Evolutionary conservation across 768 basidiomycete genomes (phyloP).

Genomic region (Lentinula sp.): DNA sequence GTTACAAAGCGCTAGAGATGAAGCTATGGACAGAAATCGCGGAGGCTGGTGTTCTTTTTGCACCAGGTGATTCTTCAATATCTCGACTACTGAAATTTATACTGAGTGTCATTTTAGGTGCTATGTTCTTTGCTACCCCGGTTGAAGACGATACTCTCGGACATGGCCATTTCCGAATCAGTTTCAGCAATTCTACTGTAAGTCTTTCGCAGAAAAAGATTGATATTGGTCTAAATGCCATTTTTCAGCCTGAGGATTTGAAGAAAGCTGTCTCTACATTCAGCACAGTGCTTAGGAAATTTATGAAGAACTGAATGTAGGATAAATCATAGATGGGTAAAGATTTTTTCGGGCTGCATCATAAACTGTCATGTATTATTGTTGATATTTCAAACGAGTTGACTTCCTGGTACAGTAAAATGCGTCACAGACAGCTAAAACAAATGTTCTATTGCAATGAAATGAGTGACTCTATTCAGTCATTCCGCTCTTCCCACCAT

Average conservation of each 20-base stretch:
- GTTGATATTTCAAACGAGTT: no score
- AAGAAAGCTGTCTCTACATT: slow-evolving; percentile 44
- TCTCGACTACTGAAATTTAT: neutral
- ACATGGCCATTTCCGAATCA: slow-evolving; percentile 50
- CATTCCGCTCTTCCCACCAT: neutral
- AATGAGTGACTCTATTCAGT: neutral
- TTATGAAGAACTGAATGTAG: slow-evolving; percentile 22
- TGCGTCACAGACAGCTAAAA: no score
- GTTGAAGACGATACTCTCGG: slow-evolving; percentile 14
- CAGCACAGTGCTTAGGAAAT: slow-evolving; percentile 34
- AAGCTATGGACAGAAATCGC: slow-evolving; percentile 58
- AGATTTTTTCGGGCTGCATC: neutral
- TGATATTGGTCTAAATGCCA: neutral
- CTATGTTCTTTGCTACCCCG: slow-evolving; percentile 34
- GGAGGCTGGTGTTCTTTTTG: slow-evolving; percentile 56
- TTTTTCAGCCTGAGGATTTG: slow-evolving; percentile 27
- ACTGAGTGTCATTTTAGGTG: slow-evolving; percentile 18
- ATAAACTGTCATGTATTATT: no score
- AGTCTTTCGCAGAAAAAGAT: slow-evolving; percentile 10
- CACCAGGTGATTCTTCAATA: slow-evolving; percentile 41
- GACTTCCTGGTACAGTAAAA: no score
- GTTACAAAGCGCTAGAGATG: slow-evolving; percentile 40
- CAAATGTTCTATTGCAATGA: no score
- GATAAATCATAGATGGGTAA: neutral
- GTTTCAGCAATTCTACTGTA: slow-evolving; percentile 51